phyloP scores from a whole-genome alignment of 2,329 filamentous ascomycete species.

The Nigrospora osmanthi region DNA sequence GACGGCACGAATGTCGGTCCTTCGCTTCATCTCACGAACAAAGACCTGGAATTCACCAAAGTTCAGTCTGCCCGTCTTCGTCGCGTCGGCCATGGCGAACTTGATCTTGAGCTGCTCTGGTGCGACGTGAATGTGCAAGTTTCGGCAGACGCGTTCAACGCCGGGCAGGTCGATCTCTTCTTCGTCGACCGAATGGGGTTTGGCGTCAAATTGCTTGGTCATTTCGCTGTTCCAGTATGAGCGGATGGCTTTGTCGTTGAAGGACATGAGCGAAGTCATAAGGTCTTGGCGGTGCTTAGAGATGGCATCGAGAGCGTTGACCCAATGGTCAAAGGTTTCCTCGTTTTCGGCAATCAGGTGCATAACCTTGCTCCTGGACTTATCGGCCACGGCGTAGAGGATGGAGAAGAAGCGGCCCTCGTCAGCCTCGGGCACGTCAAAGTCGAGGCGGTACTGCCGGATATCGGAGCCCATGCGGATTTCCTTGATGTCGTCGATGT shows the following conservation, averaged over 20 bases:
- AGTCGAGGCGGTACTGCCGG: slow-evolving; percentile 82
- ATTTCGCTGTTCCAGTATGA: slow-evolving; percentile 85
- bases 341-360: slow-evolving; percentile 76
- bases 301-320: slow-evolving; percentile 73
- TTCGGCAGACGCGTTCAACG: slow-evolving; percentile 78
- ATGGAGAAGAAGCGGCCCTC: slow-evolving; percentile 83
- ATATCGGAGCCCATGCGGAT: slow-evolving; percentile 79
- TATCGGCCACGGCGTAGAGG: slow-evolving; percentile 72
- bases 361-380: slow-evolving; percentile 76
- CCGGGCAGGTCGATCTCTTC: slow-evolving; percentile 71
- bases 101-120: slow-evolving; percentile 63
- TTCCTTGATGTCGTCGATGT: slow-evolving; percentile 92
- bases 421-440: slow-evolving; percentile 57
- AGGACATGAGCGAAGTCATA: slow-evolving; percentile 83
- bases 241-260: slow-evolving; percentile 72
- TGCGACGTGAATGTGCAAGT: slow-evolving; percentile 85
- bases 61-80: slow-evolving; percentile 57
- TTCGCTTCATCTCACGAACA: slow-evolving; percentile 72
- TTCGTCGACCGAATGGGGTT: slow-evolving; percentile 42
- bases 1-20: slow-evolving; percentile 71
- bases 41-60: slow-evolving; percentile 80
- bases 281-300: slow-evolving; percentile 80
- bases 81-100: slow-evolving; percentile 66
- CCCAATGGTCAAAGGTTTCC: slow-evolving; percentile 71
- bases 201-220: slow-evolving; percentile 54